Percentiles rank a stretch among this genome's conserved stretches.
Conservation (phyloP, 1,284 basidiomycete genomes). For the Naganishia sp. region DNA sequence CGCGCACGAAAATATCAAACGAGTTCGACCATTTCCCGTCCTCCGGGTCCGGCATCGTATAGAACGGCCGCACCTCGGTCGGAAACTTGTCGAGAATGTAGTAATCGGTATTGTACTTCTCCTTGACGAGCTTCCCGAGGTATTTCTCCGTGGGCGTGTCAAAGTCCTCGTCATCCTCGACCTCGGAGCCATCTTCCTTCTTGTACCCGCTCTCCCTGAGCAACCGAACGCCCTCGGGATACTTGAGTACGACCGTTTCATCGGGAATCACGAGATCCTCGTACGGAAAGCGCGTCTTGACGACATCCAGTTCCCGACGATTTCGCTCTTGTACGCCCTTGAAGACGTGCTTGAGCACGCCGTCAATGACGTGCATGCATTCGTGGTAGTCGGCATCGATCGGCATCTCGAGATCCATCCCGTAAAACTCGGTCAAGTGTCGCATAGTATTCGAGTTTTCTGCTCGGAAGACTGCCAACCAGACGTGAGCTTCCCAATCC, state of each 20-base stretch:
- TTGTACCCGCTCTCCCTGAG: slow-evolving; percentile 77
- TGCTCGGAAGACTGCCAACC: slow-evolving; percentile 78
- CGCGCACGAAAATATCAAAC: slow-evolving; percentile 61
- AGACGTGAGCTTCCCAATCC: neutral
- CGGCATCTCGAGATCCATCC: slow-evolving; percentile 98
- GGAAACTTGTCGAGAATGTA: slow-evolving; percentile 98
- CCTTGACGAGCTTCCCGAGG: slow-evolving; percentile 82
- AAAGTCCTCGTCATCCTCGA: slow-evolving; percentile 55
- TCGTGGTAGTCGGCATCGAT: slow-evolving; percentile 99
- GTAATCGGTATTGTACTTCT: slow-evolving; percentile 94
- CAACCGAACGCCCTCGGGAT: slow-evolving; percentile 83
- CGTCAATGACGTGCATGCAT: slow-evolving; percentile 83
- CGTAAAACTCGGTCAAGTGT: slow-evolving; percentile 98
- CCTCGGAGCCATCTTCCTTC: slow-evolving; percentile 55
- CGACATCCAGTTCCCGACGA: slow-evolving; percentile 73
- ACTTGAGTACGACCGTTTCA: slow-evolving; percentile 77
- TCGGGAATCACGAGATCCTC: slow-evolving; percentile 85
- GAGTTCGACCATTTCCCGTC: slow-evolving; percentile 56
- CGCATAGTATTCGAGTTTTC: slow-evolving; percentile 97
- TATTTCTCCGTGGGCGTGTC: slow-evolving; percentile 92
- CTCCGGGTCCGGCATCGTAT: slow-evolving; percentile 87
- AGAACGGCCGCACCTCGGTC: slow-evolving; percentile 88
- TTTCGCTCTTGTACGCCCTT: slow-evolving; percentile 74
- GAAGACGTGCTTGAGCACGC: slow-evolving; percentile 81
- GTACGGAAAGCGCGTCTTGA: slow-evolving; percentile 84